Evolutionary conservation across 2,329 filamentous ascomycete species (phyloP).

Genomic region (Aspergillus jensenii): DNA sequence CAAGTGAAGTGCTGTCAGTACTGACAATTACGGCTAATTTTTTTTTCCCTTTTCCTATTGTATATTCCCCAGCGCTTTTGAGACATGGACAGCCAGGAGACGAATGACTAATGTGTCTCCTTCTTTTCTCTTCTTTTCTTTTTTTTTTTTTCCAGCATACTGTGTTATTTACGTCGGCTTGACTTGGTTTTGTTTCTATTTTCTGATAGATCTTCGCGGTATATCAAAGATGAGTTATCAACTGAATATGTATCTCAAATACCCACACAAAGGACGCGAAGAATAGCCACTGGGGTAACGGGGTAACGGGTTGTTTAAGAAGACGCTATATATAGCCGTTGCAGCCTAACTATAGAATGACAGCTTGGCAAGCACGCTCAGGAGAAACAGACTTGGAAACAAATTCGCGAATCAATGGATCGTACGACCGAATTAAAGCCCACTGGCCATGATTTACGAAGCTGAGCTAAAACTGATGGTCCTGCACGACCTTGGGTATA

Average conservation of each 20-base stretch:
- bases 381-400: not conserved
- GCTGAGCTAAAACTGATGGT: not conserved
- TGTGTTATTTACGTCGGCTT: constrained; percentile 2
- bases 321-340: constrained; percentile 1
- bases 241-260: not conserved
- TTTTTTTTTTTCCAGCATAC: constrained; percentile 1
- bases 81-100: not conserved
- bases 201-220: constrained; percentile 2
- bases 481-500: not conserved
- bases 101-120: constrained; percentile 1
- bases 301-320: no score
- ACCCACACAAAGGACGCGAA: not conserved
- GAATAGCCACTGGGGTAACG: not conserved
- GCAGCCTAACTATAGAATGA: not conserved
- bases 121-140: not conserved
- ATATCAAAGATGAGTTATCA: not conserved
- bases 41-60: constrained; percentile 6
- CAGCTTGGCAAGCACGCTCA: not conserved
- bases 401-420: not conserved
- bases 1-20: constrained; percentile 14
- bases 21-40: not conserved
- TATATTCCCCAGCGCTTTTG: constrained; percentile 26
- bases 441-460: not conserved
- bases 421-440: not conserved
- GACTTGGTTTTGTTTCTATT: not conserved